Base-by-base conservation (phyloP, 768 basidiomycete genomes). In the Mycena epipterygia region DNA sequence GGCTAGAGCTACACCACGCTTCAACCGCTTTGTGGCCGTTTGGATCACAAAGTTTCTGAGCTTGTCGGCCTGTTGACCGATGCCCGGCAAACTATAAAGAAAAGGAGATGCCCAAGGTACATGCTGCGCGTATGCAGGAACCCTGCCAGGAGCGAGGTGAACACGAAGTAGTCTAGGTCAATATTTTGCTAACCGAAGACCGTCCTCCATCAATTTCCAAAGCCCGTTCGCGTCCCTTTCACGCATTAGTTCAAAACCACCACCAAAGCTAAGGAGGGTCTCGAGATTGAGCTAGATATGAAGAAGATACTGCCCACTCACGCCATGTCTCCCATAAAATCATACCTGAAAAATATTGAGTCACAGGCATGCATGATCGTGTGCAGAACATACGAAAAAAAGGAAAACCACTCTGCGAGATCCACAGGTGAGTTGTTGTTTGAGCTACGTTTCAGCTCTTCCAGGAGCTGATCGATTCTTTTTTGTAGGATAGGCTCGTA, bases 191-290 rank as follows among this genome's bases (percentile, higher is more conserved):
- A 21, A 61, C 77, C 56, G 63, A 81, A 82, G 68, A 14, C 77
- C 78, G 29, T 63, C 72, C 63, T 79, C 76, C 65, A 83, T 68
- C 21, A 76, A 73, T 25, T 73, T 46, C 75, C 79, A 77, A 27
- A 83, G 63, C 21, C 76, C 77, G 14, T 78, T 68, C n/a, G 56
- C 70, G 64, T 85, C 84, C 8, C 83, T 76, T 23, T 82, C 76
- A 14, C 78, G 78, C 77, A 83, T 76, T 60, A 82, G 77, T 51
- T 84, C 81, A 37, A 81, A 83, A 11, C 80, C 79, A 9, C 81
- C 81, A 8, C 81, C 81, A 49, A 84, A 85, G 37, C 83, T 85
- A 33, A 67, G 35, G 37, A 30, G 48, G 5, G 29, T 42, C 35
- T 21, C 25, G 30, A n/a, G 27, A 16, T 33, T 30, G 16, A 62